A percentile compares a stretch with the other conserved stretches of the same genome.
Conservation (phyloP, 2,329 filamentous ascomycete species). For the Talaromyces sp. region DNA sequence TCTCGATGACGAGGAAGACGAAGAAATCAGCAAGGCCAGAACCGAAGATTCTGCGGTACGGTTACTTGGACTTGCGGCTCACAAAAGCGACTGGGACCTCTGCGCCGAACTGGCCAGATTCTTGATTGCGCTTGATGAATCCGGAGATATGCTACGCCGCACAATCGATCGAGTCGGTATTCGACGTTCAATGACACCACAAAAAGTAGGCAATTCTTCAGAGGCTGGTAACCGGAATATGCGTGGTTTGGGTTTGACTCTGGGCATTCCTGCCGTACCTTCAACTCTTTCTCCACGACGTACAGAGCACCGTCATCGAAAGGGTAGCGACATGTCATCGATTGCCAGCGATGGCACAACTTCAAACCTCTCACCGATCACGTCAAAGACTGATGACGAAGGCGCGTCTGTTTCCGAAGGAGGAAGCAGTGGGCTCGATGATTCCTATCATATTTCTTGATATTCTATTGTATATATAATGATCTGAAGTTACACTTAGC, state of each 20-base stretch:
- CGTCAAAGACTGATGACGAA: constrained; percentile 16
- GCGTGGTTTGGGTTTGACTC: constrained; percentile 38
- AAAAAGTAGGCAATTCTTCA: constrained; percentile 5
- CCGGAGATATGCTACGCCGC: constrained; percentile 68
- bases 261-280: constrained; percentile 36
- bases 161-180: constrained; percentile 45
- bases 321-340: constrained; percentile 22
- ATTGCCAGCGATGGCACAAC: constrained; percentile 18
- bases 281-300: constrained; percentile 25
- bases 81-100: constrained; percentile 87
- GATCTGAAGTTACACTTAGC: background rate
- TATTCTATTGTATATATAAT: constrained; percentile 2
- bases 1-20: constrained; percentile 55
- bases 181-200: constrained; percentile 23
- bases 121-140: constrained; percentile 85
- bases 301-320: constrained; percentile 14
- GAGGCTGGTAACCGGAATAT: constrained; percentile 29
- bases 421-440: constrained; percentile 20
- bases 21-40: constrained; percentile 53
- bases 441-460: constrained; percentile 10
- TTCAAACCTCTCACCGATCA: constrained; percentile 20
- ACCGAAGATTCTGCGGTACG: constrained; percentile 64
- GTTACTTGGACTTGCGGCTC: constrained; percentile 75
- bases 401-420: constrained; percentile 16
- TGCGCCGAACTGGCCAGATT: constrained; percentile 96